These are phyloP conservation scores for Leccinum cinnamomeum DNA, from an alignment of 1,284 basidiomycete species.

Conservation along the genomic window DNA sequence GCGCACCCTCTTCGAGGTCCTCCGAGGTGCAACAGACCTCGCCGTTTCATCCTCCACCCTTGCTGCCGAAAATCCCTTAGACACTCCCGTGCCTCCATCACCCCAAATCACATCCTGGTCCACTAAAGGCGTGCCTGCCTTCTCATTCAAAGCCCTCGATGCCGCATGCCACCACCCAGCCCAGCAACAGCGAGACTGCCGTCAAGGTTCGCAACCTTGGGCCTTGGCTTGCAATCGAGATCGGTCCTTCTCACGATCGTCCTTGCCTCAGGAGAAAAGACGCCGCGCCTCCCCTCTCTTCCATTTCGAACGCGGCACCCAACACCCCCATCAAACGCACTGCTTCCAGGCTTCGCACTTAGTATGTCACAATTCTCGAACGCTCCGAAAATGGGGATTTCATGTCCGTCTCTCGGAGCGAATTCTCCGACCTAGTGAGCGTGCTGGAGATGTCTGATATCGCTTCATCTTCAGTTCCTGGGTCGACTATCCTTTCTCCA, in stretches of 20 bases:
- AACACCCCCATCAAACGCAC: conserved; percentile 58
- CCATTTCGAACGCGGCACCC: conserved; percentile 35
- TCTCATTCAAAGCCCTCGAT: conserved; percentile 26
- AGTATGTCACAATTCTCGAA: conserved; percentile 59
- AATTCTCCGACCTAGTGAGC: conserved; percentile 69
- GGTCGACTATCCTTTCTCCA: conserved; percentile 39
- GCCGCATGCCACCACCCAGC: conserved; percentile 22
- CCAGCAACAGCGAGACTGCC: conserved; percentile 59
- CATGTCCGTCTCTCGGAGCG: conserved; percentile 65
- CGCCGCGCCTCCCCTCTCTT: conserved; percentile 51
- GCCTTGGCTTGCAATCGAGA: conserved; percentile 68
- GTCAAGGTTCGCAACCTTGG: conserved; percentile 52
- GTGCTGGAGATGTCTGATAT: conserved; percentile 74
- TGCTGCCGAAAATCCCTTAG: conserved; percentile 41
- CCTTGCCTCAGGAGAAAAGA: conserved; percentile 60
- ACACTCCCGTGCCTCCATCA: conserved; percentile 47
- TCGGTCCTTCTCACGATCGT: conserved; percentile 63
- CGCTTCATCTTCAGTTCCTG: conserved; percentile 40
- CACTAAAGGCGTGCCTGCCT: conserved; percentile 67
- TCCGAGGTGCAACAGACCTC: conserved; percentile 73
- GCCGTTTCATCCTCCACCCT: conserved; percentile 41
- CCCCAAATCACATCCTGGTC: conserved; percentile 61
- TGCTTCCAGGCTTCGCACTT: conserved; percentile 38
- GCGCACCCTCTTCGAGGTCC: conserved; percentile 70
- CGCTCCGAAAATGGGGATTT: conserved; percentile 58